Conservation (phyloP, 2,329 filamentous ascomycete genomes). For the Fusarium sp. region DNA sequence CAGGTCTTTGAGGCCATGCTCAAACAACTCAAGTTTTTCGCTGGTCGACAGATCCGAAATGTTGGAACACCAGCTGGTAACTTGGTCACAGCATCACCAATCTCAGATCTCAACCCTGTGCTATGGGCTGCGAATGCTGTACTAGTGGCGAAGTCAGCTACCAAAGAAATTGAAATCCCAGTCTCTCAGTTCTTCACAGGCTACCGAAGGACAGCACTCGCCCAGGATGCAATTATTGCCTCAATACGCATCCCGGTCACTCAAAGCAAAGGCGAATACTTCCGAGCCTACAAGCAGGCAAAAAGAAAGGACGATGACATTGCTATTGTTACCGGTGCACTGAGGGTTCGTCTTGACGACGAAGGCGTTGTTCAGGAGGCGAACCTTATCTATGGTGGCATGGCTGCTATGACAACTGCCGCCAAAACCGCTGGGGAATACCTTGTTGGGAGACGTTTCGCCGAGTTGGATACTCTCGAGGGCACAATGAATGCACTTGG, state of each 20-base stretch:
- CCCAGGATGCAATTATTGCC: conserved; percentile 85
- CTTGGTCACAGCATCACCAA: conserved; percentile 92
- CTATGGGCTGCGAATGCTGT: conserved; percentile 89
- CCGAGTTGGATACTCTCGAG: conserved; percentile 86
- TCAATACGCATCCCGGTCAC: conserved; percentile 88
- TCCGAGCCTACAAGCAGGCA: conserved; percentile 93
- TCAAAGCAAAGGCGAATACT: conserved; percentile 80
- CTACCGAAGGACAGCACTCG: conserved; percentile 86
- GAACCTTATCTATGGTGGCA: conserved; percentile 91
- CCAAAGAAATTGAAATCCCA: conserved; percentile 83
- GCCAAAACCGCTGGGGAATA: conserved; percentile 83
- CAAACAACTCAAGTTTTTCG: conserved; percentile 95
- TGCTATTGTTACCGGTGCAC: conserved; percentile 91
- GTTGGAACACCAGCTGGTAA: conserved; percentile 98
- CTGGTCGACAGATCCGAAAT: conserved; percentile 94
- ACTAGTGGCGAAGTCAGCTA: conserved; percentile 82
- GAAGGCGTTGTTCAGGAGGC: conserved; percentile 78
- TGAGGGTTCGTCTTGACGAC: conserved; percentile 79
- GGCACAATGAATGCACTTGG: conserved; percentile 92
- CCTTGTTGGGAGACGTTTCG: conserved; percentile 82
- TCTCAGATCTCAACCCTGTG: conserved; percentile 95
- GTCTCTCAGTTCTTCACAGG: conserved; percentile 94
- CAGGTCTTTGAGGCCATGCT: conserved; percentile 92
- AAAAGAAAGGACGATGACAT: conserved; percentile 99
- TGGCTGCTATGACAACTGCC: conserved; percentile 92